These are phyloP conservation scores for Phytophthora hibernalis DNA, from an alignment of 352 stramenopile genomes.

Conservation along the genomic window DNA sequence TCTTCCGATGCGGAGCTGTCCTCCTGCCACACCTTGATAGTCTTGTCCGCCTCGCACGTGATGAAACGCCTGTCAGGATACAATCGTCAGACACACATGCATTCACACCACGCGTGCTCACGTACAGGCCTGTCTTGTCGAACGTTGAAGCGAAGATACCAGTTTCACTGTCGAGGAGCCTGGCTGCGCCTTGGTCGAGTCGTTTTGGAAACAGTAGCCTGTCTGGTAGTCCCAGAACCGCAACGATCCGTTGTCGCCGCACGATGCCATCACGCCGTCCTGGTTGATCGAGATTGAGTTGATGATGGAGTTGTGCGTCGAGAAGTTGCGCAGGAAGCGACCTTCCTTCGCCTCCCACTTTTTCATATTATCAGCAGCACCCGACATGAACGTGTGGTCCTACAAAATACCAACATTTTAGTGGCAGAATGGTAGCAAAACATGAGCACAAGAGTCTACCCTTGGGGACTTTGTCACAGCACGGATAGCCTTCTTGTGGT, in stretches of 20 bases:
- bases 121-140: constrained; percentile 95
- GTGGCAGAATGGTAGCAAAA: background rate
- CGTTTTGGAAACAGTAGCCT: constrained; percentile 97
- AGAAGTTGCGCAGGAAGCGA: constrained; percentile 97
- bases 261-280: constrained; percentile 96
- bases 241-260: constrained; percentile 97
- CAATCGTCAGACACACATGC: constrained; percentile 2
- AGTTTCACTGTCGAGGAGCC: constrained; percentile 98
- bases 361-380: constrained; percentile 98
- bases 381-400: constrained; percentile 98
- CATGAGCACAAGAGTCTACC: constrained; percentile 36
- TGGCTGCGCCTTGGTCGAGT: constrained; percentile 93
- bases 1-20: constrained; percentile 95
- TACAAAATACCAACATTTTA: constrained; percentile 18
- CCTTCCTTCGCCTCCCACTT: constrained; percentile 98
- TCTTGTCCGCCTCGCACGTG: constrained; percentile 99
- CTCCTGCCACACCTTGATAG: constrained; percentile 99
- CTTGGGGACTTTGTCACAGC: constrained; percentile 91
- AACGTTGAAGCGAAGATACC: constrained; percentile 97
- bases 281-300: constrained; percentile 99
- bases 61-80: constrained; percentile 92
- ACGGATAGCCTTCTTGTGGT: constrained; percentile 99
- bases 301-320: constrained; percentile 97
- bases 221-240: constrained; percentile 99
- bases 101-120: constrained; percentile 15